These are phyloP conservation scores for Isoetes taiwanensis DNA, from an alignment of 75 land plant species.

Conservation along the genomic window DNA sequence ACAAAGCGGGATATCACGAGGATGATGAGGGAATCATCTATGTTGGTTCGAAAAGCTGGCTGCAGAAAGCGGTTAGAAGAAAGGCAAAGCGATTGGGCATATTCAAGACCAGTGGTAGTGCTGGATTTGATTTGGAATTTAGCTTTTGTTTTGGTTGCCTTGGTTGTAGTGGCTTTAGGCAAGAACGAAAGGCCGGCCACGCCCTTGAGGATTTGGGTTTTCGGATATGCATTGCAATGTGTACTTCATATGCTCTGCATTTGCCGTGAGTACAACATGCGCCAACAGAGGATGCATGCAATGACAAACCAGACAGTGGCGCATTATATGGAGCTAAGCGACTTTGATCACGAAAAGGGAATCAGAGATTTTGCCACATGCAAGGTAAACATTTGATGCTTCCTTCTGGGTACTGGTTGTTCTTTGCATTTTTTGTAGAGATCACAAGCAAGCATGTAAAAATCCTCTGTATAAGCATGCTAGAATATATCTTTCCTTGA, in stretches of 20 bases:
- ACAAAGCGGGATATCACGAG: no score
- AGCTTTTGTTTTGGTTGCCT: conserved; percentile 54
- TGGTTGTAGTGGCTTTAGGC: conserved; percentile 39
- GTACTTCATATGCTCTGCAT: conserved; percentile 80
- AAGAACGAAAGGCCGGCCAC: conserved; percentile 39
- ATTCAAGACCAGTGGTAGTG: conserved; percentile 74
- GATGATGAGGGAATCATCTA: conserved; percentile 80
- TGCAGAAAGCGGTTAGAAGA: conserved; percentile 95
- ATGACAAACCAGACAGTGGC: no score
- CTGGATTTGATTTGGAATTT: conserved; percentile 82
- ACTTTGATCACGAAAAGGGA: no score
- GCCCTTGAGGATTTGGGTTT: conserved; percentile 67
- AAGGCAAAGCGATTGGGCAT: conserved; percentile 93
- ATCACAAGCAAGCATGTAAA: no score
- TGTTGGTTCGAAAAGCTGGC: conserved; percentile 73
- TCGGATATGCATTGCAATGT: conserved; percentile 72
- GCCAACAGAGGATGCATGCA: conserved; percentile 21
- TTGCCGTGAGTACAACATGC: conserved; percentile 49
- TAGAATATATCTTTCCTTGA: no score
- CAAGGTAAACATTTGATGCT: no score
- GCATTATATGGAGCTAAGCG: no score
- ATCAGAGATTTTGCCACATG: no score
- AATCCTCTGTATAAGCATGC: no score
- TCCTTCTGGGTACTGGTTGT: no score
- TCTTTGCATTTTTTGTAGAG: no score